Evolutionary conservation across 139 green algal genomes (phyloP), one percentile per base, ranked within the genome.

Genomic region (Zygnema cylindricum): DNA sequence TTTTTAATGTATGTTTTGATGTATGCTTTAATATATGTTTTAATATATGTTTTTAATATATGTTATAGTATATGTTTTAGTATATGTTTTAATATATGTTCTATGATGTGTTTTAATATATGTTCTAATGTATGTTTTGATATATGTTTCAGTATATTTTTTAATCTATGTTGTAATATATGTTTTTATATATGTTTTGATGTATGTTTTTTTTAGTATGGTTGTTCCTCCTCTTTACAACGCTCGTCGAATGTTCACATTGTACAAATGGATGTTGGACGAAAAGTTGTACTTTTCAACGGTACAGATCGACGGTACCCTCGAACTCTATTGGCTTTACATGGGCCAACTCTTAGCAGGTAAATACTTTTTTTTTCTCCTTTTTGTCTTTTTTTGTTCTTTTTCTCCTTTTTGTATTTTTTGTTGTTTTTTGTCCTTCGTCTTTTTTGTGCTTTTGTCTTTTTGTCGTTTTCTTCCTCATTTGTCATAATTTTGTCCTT

Each of bases 41-140:
- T 79, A 79, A 41, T 41, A 7, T 11, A 25, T 40, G 11, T 16
- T 22, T 84, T 35, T 35, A 39, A 41, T 84, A 76, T 35, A 22
- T 84, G 77, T 2, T n/a, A 69, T 43, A 2, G 3, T 7, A 76
- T 23, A 84, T 36, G 2, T 35, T 2, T 16, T 84, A n/a, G 40
- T 84, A 33, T 30, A 32, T 86, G 81, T 36, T 7, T 73, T 96
- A 95, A 85, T 89, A 33, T 63, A 89, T 54, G 84, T 63, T 0
- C 96, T 97, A 35, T 86, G 94, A 63, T 69, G 57, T 7, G 87
- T 90, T 81, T 91, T 90, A 41, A 76, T 89, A 49, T 93, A 83
- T 0, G 92, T 98, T 0, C 91, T 98, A 21, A 96, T 98, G n/a
- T n/a, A n/a, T 16, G 96, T 93, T 0, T 96, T 96, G 39, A 98